Conservation (phyloP, 495 filamentous ascomycete species). For the Aspergillus olivimuriae region DNA sequence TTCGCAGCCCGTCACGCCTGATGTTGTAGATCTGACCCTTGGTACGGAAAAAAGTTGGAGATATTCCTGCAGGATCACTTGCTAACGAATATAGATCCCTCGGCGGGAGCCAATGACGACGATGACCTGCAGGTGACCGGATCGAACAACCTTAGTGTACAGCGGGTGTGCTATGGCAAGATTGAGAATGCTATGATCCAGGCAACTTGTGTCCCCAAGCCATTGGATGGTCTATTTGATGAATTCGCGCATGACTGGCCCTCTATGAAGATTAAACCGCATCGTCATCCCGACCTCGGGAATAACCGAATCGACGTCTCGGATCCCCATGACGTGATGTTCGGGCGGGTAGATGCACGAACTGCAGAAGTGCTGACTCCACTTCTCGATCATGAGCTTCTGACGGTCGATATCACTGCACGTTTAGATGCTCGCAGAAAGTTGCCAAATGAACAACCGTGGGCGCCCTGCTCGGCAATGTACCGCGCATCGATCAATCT, state of each 20-base stretch:
- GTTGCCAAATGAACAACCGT: constrained; percentile 47
- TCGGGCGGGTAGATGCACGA: constrained; percentile 66
- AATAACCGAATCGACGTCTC: constrained; percentile 55
- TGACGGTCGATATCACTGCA: constrained; percentile 58
- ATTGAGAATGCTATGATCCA: constrained; percentile 63
- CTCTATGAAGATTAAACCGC: constrained; percentile 62
- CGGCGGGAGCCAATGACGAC: constrained; percentile 23
- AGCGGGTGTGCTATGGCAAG: constrained; percentile 82
- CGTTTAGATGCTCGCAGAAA: constrained; percentile 58
- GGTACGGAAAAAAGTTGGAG: constrained; percentile 28
- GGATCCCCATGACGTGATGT: constrained; percentile 62
- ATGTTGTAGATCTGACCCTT: constrained; percentile 61
- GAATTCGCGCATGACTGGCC: constrained; percentile 51
- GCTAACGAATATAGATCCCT: constrained; percentile 15
- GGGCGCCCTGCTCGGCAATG: constrained; percentile 42
- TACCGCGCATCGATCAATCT: constrained; percentile 64
- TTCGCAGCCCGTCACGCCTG: constrained; percentile 13
- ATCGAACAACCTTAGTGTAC: constrained; percentile 35
- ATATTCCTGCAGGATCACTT: not conserved
- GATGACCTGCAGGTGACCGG: constrained; percentile 41
- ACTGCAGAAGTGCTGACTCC: constrained; percentile 63
- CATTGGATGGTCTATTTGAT: constrained; percentile 41
- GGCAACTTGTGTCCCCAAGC: constrained; percentile 61
- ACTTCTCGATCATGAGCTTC: constrained; percentile 57
- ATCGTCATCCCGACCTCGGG: constrained; percentile 47